phyloP scores from a whole-genome alignment of 345 rosid species.

The Dipteronia sinensis region DNA sequence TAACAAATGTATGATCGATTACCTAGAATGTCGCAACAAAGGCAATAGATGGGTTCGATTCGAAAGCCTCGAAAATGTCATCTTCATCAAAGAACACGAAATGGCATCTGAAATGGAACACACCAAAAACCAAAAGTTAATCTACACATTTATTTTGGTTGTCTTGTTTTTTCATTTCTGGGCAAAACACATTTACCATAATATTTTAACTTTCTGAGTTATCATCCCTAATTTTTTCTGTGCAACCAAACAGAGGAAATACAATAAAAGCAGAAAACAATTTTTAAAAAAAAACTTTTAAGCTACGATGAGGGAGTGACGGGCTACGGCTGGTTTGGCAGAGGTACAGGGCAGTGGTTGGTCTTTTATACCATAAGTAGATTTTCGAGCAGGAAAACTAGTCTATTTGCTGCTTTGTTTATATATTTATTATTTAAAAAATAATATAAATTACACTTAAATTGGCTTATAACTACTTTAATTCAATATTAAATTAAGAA shows the following conservation, averaged over 20 bases:
- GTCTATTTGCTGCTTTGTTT: too few species aligned
- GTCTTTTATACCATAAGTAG: too few species aligned
- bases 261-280: neutral
- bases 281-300: neutral
- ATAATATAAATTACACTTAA: too few species aligned
- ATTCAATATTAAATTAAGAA: too few species aligned
- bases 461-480: too few species aligned
- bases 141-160: neutral
- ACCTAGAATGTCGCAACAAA: slow-evolving; percentile 30
- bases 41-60: slow-evolving; percentile 16
- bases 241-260: neutral
- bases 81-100: slow-evolving; percentile 11
- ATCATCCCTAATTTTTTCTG: neutral
- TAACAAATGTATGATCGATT: neutral
- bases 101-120: slow-evolving; percentile 1
- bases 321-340: too few species aligned
- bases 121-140: neutral
- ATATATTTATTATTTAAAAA: too few species aligned
- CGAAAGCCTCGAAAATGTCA: slow-evolving; percentile 37
- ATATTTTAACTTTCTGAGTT: too few species aligned
- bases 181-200: neutral
- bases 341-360: too few species aligned
- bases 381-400: too few species aligned
- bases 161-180: neutral
- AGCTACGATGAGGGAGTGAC: neutral